Evolutionary conservation across 2,329 filamentous ascomycete species (phyloP).

Genomic region (Xylaria hypoxylon): DNA sequence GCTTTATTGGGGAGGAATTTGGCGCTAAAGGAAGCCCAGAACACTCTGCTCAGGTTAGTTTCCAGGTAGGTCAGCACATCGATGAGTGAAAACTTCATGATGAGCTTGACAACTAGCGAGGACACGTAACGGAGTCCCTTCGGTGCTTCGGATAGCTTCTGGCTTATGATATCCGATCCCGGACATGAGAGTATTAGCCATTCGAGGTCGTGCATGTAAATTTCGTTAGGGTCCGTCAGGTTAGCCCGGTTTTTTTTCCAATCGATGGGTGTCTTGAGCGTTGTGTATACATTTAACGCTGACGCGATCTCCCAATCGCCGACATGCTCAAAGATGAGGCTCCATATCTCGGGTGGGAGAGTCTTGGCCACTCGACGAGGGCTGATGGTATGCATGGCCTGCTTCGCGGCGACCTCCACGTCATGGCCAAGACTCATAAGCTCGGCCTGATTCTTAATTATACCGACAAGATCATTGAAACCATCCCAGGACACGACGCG

Average conservation of each 20-base stretch:
- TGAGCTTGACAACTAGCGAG: conserved; percentile 83
- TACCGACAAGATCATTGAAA: conserved; percentile 77
- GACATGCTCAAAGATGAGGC: conserved; percentile 84
- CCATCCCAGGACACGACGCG: conserved; percentile 70
- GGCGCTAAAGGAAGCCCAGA: conserved; percentile 83
- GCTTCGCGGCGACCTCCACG: conserved; percentile 66
- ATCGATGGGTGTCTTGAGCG: conserved; percentile 73
- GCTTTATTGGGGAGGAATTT: conserved; percentile 89
- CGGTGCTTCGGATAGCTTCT: conserved; percentile 77
- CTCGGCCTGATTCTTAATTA: conserved; percentile 81
- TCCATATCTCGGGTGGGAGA: conserved; percentile 89
- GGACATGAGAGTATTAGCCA: conserved; percentile 83
- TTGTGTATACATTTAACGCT: conserved; percentile 83
- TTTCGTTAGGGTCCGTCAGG: conserved; percentile 71
- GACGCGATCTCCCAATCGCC: conserved; percentile 92
- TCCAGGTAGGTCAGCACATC: conserved; percentile 81
- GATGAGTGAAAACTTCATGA: conserved; percentile 89
- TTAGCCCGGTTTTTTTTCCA: conserved; percentile 47
- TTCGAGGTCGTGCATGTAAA: conserved; percentile 83
- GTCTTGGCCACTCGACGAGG: conserved; percentile 55
- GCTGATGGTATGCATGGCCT: conserved; percentile 55
- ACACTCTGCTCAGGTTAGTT: conserved; percentile 74
- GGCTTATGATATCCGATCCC: conserved; percentile 74
- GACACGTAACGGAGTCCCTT: conserved; percentile 79
- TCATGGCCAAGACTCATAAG: conserved; percentile 79